These are phyloP conservation scores for Sporothrix phasma DNA, from an alignment of 2,329 filamentous ascomycete genomes.

Conservation along the genomic window DNA sequence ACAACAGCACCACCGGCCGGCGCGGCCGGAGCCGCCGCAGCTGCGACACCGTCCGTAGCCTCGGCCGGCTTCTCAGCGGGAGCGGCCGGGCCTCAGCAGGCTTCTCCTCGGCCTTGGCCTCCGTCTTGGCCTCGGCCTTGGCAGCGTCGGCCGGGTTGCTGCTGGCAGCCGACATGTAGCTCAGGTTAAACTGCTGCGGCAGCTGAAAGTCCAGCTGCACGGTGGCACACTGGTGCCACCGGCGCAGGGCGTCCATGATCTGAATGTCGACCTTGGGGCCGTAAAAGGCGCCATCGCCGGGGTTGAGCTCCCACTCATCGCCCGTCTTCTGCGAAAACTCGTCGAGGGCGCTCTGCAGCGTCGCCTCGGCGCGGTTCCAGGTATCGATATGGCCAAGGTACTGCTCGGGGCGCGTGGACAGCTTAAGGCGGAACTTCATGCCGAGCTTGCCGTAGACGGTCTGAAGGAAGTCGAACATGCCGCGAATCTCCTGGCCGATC, in stretches of 20 bases:
- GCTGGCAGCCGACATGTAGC: conserved; percentile 24
- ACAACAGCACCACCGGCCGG: conserved; percentile 26
- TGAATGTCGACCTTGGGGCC: conserved; percentile 98
- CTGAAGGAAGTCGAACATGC: conserved; percentile 77
- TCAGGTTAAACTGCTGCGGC: conserved; percentile 21
- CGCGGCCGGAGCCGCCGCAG: conserved; percentile 12
- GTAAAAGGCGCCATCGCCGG: conserved; percentile 95
- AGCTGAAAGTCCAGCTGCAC: conserved; percentile 86
- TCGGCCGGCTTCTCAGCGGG: conserved; percentile 32
- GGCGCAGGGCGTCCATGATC: conserved; percentile 74
- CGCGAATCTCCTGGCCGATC: conserved; percentile 62
- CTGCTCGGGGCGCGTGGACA: conserved; percentile 83
- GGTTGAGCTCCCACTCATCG: conserved; percentile 79
- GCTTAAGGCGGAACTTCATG: conserved; percentile 86
- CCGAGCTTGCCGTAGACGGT: conserved; percentile 68
- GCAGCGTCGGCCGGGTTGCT: conserved; percentile 5
- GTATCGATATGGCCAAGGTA: conserved; percentile 77
- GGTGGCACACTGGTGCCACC: conserved; percentile 74
- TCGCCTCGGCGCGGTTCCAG: conserved; percentile 81
- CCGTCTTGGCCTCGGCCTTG: background rate
- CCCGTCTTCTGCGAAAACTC: conserved; percentile 51
- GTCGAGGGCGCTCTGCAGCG: conserved; percentile 68
- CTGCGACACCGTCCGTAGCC: conserved; percentile 38
- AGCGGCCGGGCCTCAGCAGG: background rate
- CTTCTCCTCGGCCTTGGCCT: background rate